Percentiles rank a stretch among this genome's conserved stretches.
phyloP scores from a whole-genome alignment of 2,329 filamentous ascomycete species.

The Ascochyta clinopodiicola region DNA sequence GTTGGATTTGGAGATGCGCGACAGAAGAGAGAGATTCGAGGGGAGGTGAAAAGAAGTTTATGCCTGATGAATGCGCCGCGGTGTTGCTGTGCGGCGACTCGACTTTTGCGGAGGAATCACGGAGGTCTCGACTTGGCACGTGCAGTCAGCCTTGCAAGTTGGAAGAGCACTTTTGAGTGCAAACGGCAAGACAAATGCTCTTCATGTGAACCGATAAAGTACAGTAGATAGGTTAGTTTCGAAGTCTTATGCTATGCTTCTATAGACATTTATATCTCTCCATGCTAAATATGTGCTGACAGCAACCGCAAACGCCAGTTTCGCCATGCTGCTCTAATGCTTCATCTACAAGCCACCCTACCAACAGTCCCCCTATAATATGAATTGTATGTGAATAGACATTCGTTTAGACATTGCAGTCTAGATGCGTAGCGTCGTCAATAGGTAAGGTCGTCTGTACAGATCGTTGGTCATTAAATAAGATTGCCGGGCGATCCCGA shows the following conservation, averaged over 20 bases:
- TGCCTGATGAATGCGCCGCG: conserved; percentile 5
- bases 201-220: background rate
- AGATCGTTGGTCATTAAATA: conserved; percentile 32
- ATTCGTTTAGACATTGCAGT: conserved; percentile 36
- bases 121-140: conserved; percentile 35
- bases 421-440: conserved; percentile 42
- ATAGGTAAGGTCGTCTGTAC: conserved; percentile 20
- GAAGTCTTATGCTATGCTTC: conserved; percentile 15
- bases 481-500: conserved; percentile 32
- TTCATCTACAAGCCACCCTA: conserved; percentile 31
- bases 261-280: conserved; percentile 9
- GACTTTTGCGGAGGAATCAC: conserved; percentile 46
- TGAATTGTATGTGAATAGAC: conserved; percentile 29
- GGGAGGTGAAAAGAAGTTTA: background rate
- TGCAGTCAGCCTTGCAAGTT: conserved; percentile 3
- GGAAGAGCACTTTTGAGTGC: background rate
- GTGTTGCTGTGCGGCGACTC: conserved; percentile 11
- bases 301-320: conserved; percentile 17
- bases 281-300: conserved; percentile 19
- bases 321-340: conserved; percentile 6
- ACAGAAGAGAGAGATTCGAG: background rate
- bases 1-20: background rate
- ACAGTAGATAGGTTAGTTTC: background rate
- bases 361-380: conserved; percentile 18
- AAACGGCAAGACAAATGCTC: background rate